These are phyloP conservation scores for Talaromyces sp. DNA, from an alignment of 2,329 filamentous ascomycete species.

Conservation along the genomic window DNA sequence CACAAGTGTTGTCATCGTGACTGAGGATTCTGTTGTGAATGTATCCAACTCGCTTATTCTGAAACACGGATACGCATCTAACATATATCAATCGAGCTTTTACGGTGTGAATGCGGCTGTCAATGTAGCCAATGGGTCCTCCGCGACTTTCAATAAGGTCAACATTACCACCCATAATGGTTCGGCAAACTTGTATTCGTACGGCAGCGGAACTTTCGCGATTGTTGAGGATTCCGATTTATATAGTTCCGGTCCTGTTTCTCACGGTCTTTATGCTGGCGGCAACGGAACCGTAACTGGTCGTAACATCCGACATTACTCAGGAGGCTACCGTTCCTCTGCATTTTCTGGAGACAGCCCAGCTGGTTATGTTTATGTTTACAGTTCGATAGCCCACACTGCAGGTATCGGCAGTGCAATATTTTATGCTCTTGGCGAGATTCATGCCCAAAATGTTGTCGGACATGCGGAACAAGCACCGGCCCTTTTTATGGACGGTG, in stretches of 20 bases:
- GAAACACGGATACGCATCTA: conserved; percentile 25
- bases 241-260: conserved; percentile 27
- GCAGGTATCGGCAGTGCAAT: conserved; percentile 26
- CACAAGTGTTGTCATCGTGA: neutral
- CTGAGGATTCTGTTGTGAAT: conserved; percentile 3
- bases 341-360: conserved; percentile 29
- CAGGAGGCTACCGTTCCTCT: conserved; percentile 26
- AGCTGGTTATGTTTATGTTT: conserved; percentile 22
- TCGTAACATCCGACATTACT: conserved; percentile 21
- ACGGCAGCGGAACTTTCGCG: conserved; percentile 22
- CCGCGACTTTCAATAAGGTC: conserved; percentile 18
- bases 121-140: conserved; percentile 25
- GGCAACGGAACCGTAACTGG: conserved; percentile 25
- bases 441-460: conserved; percentile 22
- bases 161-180: conserved; percentile 31
- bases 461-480: conserved; percentile 10
- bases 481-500: neutral
- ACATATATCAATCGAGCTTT: conserved; percentile 25
- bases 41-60: conserved; percentile 20
- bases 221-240: conserved; percentile 22
- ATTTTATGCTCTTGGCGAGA: conserved; percentile 26
- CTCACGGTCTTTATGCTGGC: conserved; percentile 27
- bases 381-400: conserved; percentile 23
- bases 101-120: conserved; percentile 27
- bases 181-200: conserved; percentile 27